A percentile compares a stretch with the other conserved stretches of the same genome.
Evolutionary conservation across 371 early-diverging fungal genomes (phyloP).

Genomic region (Rhizomucor miehei): DNA sequence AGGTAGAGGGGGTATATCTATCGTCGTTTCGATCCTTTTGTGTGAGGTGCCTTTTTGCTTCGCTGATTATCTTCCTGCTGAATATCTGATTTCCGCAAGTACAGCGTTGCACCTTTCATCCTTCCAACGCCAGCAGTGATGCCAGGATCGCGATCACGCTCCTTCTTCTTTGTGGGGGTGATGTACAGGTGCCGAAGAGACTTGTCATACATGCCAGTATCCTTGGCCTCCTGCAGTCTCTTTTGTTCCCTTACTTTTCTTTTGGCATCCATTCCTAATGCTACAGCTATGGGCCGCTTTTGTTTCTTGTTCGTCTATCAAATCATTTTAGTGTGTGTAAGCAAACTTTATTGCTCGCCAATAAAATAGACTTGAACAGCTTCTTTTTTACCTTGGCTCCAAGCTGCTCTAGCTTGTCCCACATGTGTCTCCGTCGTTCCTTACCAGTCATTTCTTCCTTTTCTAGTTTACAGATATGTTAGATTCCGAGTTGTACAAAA

Average conservation of each 20-base stretch:
- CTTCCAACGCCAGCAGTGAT: slow-evolving; percentile 42
- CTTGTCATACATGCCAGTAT: slow-evolving; percentile 42
- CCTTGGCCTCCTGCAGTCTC: slow-evolving; percentile 44
- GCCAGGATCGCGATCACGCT: slow-evolving; percentile 39
- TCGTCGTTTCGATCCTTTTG: no score
- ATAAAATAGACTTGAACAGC: not conserved
- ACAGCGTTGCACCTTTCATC: slow-evolving; percentile 42
- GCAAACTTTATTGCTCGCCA: not conserved
- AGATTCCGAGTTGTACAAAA: no score
- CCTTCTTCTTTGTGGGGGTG: slow-evolving; percentile 23
- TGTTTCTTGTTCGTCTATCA: not conserved
- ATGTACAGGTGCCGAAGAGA: slow-evolving; percentile 44
- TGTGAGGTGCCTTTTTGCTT: no score
- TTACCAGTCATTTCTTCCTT: slow-evolving; percentile 44
- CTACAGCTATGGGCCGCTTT: slow-evolving; percentile 25
- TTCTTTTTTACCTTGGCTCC: slow-evolving; percentile 33
- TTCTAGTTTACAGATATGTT: slow-evolving; percentile 15
- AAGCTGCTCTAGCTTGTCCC: slow-evolving; percentile 37
- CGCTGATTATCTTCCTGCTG: slow-evolving; percentile 23
- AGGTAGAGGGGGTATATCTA: no score
- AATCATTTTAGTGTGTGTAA: no score
- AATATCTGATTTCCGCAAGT: slow-evolving; percentile 2
- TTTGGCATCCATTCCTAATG: slow-evolving; percentile 30
- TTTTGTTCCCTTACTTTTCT: slow-evolving; percentile 27
- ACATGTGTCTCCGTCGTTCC: slow-evolving; percentile 37